phyloP scores from a whole-genome alignment of 2,329 filamentous ascomycete genomes.

The Amylocarpus encephaloides region DNA sequence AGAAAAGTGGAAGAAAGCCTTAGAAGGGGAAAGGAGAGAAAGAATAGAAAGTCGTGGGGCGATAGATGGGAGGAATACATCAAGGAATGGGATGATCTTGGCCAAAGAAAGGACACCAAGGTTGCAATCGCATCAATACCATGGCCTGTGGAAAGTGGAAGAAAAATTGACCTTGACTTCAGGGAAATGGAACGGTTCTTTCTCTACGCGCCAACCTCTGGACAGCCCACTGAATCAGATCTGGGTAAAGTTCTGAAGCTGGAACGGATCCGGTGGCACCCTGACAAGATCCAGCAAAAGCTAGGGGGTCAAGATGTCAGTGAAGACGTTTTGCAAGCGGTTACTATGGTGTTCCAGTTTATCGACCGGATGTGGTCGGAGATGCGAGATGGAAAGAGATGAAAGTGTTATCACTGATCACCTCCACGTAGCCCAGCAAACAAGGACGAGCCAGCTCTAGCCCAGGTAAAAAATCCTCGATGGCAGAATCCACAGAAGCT shows the following conservation, averaged over 20 bases:
- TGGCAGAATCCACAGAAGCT: too few relatives aligned
- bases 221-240: slow-evolving; percentile 30
- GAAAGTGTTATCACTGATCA: slow-evolving; percentile 1
- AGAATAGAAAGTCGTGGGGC: slow-evolving; percentile 42
- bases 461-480: neutral
- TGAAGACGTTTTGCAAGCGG: slow-evolving; percentile 63
- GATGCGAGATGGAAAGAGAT: slow-evolving; percentile 17
- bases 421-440: neutral
- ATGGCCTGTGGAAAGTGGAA: slow-evolving; percentile 62
- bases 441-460: neutral
- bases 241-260: slow-evolving; percentile 58
- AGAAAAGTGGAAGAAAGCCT: slow-evolving; percentile 65
- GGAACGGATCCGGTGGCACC: slow-evolving; percentile 92
- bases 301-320: slow-evolving; percentile 68
- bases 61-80: slow-evolving; percentile 61
- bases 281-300: slow-evolving; percentile 92
- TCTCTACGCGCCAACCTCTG: slow-evolving; percentile 39
- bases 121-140: slow-evolving; percentile 42
- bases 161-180: slow-evolving; percentile 45
- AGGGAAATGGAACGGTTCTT: slow-evolving; percentile 58
- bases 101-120: slow-evolving; percentile 30
- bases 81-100: slow-evolving; percentile 53
- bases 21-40: slow-evolving; percentile 57
- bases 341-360: slow-evolving; percentile 88
- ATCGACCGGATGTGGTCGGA: slow-evolving; percentile 77